A percentile compares a stretch with the other conserved stretches of the same genome.
Evolutionary conservation across 1,284 basidiomycete genomes (phyloP).

Genomic region (Takashimella tepidaria): DNA sequence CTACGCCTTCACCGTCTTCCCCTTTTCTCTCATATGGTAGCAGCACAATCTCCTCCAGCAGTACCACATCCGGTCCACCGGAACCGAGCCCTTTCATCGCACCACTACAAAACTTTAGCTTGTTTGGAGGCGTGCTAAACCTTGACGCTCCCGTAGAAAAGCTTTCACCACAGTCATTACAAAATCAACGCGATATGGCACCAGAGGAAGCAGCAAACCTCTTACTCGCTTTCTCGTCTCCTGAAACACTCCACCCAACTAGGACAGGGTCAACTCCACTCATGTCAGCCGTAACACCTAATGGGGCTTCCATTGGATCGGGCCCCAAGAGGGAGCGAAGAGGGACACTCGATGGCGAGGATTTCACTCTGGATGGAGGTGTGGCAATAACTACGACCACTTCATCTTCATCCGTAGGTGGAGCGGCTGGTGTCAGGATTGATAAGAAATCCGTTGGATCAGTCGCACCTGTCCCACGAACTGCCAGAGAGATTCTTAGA

Average conservation of each 20-base stretch:
- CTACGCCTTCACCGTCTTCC: constrained; percentile 43
- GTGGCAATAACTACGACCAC: background rate
- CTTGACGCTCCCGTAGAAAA: constrained; percentile 21
- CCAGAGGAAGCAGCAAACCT: constrained; percentile 43
- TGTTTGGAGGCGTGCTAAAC: constrained; percentile 37
- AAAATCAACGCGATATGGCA: constrained; percentile 16
- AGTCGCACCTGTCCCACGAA: constrained; percentile 27
- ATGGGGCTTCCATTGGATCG: background rate
- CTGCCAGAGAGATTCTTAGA: constrained; percentile 39
- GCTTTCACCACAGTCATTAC: constrained; percentile 16
- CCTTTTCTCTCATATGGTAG: constrained; percentile 35
- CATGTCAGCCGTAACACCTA: constrained; percentile 13
- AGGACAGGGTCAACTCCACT: constrained; percentile 18
- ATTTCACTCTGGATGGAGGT: constrained; percentile 36
- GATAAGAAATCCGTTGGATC: background rate
- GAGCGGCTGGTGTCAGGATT: background rate
- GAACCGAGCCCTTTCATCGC: constrained; percentile 43
- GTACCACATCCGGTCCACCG: constrained; percentile 18
- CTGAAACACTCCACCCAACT: constrained; percentile 35
- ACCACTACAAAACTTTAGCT: constrained; percentile 32
- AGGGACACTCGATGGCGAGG: constrained; percentile 33
- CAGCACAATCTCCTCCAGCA: constrained; percentile 2
- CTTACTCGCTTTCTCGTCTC: constrained; percentile 39
- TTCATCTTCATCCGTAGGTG: too few relatives aligned
- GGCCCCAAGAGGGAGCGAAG: constrained; percentile 10